Percentiles rank a stretch among this genome's conserved stretches.
These are phyloP conservation scores for Neurospora sp. DNA, from an alignment of 495 filamentous ascomycete genomes.

Conservation along the genomic window DNA sequence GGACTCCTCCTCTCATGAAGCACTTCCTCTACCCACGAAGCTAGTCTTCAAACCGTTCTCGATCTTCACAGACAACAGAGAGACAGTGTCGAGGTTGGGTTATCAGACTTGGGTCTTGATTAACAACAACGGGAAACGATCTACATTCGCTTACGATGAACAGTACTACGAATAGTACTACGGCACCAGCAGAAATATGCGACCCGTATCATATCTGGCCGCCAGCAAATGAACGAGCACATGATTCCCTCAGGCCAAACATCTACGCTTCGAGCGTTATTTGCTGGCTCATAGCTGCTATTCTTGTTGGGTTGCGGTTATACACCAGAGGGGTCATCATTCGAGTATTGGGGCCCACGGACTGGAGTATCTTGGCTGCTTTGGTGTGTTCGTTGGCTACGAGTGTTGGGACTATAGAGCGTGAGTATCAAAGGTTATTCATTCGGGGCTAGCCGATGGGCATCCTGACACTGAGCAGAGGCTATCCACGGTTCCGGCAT, in stretches of 20 bases:
- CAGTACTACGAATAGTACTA: neutral
- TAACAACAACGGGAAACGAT: neutral
- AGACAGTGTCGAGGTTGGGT: neutral
- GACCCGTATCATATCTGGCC: conserved; percentile 1
- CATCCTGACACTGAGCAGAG: conserved; percentile 7
- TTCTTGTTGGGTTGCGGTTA: conserved; percentile 21
- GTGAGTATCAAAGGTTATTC: conserved; percentile 3
- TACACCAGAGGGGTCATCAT: conserved; percentile 20
- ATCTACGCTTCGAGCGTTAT: conserved; percentile 10
- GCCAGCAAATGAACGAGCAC: conserved; percentile 7
- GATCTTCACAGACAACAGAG: neutral
- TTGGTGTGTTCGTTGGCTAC: conserved; percentile 20
- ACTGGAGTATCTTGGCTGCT: conserved; percentile 21
- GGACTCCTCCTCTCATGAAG: neutral
- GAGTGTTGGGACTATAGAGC: conserved; percentile 14
- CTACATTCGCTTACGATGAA: neutral
- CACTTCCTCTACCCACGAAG: neutral
- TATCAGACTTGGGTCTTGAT: neutral
- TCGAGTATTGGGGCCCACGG: conserved; percentile 14
- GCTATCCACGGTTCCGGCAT: conserved; percentile 15
- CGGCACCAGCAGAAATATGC: neutral
- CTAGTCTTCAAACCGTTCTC: neutral
- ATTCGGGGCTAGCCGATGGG: neutral
- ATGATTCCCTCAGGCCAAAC: conserved; percentile 16
- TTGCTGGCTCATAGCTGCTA: conserved; percentile 18